phyloP scores from a whole-genome alignment of 805 yeast species.

The Clavispora vitiphila region DNA sequence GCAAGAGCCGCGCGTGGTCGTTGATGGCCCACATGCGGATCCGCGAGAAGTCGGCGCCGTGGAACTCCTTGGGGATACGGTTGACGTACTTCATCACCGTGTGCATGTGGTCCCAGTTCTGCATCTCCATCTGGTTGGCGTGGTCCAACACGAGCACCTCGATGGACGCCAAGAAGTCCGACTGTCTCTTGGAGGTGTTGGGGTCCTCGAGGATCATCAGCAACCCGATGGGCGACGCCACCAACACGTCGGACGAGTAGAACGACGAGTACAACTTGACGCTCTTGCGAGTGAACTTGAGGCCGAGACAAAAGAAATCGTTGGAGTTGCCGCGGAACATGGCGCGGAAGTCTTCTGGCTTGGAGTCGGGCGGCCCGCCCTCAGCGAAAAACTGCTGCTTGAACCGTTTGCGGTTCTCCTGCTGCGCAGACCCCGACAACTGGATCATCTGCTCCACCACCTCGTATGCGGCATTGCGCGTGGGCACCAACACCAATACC shows the following conservation, averaged over 20 bases:
- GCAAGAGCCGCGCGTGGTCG: conserved; percentile 63
- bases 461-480: conserved; percentile 71
- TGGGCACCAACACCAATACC: conserved; percentile 76
- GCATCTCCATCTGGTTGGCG: conserved; percentile 83
- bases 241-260: conserved; percentile 76
- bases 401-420: conserved; percentile 78
- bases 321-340: conserved; percentile 84
- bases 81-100: conserved; percentile 66
- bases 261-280: conserved; percentile 79
- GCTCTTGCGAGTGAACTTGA: conserved; percentile 84
- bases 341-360: conserved; percentile 79
- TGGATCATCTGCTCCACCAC: conserved; percentile 58
- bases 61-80: conserved; percentile 66
- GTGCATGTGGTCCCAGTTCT: conserved; percentile 82
- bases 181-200: conserved; percentile 52
- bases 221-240: conserved; percentile 91
- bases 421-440: conserved; percentile 64
- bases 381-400: conserved; percentile 60
- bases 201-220: conserved; percentile 64
- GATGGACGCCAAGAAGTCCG: conserved; percentile 83
- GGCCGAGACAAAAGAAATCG: conserved; percentile 88
- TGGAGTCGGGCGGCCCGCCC: conserved; percentile 44
- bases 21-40: conserved; percentile 91
- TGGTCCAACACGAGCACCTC: conserved; percentile 79
- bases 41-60: conserved; percentile 86